Evolutionary conservation across 441 rosid species (phyloP).

Genomic region (Cnidoscolus chayamansa): DNA sequence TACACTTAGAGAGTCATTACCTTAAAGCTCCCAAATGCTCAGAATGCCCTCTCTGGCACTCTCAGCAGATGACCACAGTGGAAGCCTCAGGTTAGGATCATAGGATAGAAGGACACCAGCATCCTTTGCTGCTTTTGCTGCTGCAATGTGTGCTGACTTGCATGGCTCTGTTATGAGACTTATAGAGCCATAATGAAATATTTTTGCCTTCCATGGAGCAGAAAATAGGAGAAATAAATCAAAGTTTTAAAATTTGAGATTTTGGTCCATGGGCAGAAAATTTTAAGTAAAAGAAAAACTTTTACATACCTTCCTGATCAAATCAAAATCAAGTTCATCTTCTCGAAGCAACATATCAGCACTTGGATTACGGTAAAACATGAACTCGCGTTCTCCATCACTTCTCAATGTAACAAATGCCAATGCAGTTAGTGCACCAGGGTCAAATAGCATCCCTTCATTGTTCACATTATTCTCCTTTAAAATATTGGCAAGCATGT

Average conservation of each 20-base stretch:
- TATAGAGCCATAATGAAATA: constrained; percentile 87
- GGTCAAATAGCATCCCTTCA: constrained; percentile 81
- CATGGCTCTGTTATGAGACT: constrained; percentile 96
- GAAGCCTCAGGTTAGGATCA: constrained; percentile 92
- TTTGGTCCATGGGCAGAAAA: background rate
- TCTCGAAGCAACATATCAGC: constrained; percentile 90
- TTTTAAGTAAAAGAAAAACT: background rate
- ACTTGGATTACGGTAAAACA: constrained; percentile 96
- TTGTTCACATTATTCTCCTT: constrained; percentile 80
- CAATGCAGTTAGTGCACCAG: constrained; percentile 86
- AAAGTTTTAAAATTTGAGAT: background rate
- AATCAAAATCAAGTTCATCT: constrained; percentile 72
- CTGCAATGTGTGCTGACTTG: constrained; percentile 88
- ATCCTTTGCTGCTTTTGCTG: constrained; percentile 83
- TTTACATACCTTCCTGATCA: constrained; percentile 63
- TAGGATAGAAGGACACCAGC: constrained; percentile 83
- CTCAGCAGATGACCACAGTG: constrained; percentile 83
- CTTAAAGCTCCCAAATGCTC: constrained; percentile 82
- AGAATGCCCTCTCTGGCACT: constrained; percentile 78
- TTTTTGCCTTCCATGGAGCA: constrained; percentile 61
- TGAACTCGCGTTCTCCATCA: constrained; percentile 92
- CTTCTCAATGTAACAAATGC: constrained; percentile 84
- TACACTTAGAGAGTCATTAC: constrained; percentile 25
- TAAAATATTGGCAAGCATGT: constrained; percentile 80
- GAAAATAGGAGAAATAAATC: constrained; percentile 1